Evolutionary conservation across 768 basidiomycete genomes (phyloP).

Genomic region (Cystofilobasidium macerans): DNA sequence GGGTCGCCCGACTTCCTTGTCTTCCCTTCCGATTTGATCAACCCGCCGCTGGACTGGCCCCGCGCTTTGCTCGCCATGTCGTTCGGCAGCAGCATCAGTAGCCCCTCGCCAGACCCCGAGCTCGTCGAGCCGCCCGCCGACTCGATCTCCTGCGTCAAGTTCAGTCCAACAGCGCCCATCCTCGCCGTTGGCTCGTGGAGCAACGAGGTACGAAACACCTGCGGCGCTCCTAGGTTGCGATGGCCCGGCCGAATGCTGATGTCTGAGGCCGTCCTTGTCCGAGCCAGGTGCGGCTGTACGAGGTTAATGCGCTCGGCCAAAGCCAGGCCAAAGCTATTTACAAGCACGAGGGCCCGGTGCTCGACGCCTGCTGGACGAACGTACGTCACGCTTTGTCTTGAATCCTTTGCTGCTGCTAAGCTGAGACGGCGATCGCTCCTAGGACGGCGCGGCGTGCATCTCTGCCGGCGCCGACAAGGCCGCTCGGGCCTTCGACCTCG

Average conservation of each 20-base stretch:
- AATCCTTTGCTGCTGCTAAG: neutral
- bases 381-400: slow-evolving; percentile 42
- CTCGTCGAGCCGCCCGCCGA: slow-evolving; percentile 70
- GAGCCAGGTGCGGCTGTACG: slow-evolving; percentile 75
- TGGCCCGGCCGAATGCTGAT: too few species aligned
- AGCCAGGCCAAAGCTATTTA: slow-evolving; percentile 86
- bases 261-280: too few species aligned
- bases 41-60: neutral
- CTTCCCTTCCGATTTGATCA: too few species aligned
- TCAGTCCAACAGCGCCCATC: slow-evolving; percentile 75
- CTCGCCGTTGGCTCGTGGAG: slow-evolving; percentile 91
- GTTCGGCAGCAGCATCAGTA: slow-evolving; percentile 24
- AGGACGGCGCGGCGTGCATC: slow-evolving; percentile 84
- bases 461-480: slow-evolving; percentile 93
- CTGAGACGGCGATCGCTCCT: neutral
- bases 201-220: slow-evolving; percentile 76
- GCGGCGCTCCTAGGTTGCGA: too few species aligned
- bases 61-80: neutral
- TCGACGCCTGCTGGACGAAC: slow-evolving; percentile 84
- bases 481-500: slow-evolving; percentile 82
- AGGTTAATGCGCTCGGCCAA: slow-evolving; percentile 61
- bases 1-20: too few species aligned
- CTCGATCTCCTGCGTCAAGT: slow-evolving; percentile 72
- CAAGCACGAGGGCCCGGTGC: slow-evolving; percentile 75
- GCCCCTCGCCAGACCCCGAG: slow-evolving; percentile 40